A percentile compares a stretch with the other conserved stretches of the same genome.
phyloP scores from a whole-genome alignment of 805 yeast genomes.

The Cyberlindnera mississippiensis region DNA sequence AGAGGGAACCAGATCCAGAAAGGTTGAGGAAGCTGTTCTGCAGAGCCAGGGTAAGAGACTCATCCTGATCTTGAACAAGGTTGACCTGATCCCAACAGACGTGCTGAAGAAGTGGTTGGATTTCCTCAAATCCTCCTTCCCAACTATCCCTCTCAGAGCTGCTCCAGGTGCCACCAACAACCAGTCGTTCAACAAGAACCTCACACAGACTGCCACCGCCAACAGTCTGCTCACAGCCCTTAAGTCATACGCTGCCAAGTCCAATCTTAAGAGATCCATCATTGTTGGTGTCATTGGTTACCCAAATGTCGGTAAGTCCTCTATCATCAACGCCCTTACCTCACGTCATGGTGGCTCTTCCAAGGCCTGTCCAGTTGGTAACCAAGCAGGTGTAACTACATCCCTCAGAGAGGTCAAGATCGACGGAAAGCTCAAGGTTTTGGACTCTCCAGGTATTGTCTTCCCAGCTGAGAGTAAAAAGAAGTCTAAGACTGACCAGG shows the following conservation, averaged over 20 bases:
- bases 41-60: constrained; percentile 79
- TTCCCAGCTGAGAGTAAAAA: constrained; percentile 70
- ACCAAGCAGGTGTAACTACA: constrained; percentile 96
- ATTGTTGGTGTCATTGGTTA: constrained; percentile 95
- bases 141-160: constrained; percentile 86
- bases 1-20: constrained; percentile 86
- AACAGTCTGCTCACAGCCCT: constrained; percentile 70
- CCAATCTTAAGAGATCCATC: constrained; percentile 83
- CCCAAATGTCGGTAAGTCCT: constrained; percentile 96
- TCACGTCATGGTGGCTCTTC: constrained; percentile 71
- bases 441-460: constrained; percentile 97
- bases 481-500: constrained; percentile 56
- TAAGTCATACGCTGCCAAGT: constrained; percentile 78
- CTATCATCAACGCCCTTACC: constrained; percentile 85
- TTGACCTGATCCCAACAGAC: constrained; percentile 86
- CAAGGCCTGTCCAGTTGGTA: constrained; percentile 92
- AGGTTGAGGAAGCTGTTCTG: constrained; percentile 85
- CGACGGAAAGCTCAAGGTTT: constrained; percentile 80
- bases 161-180: constrained; percentile 70
- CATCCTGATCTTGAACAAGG: constrained; percentile 82
- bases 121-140: constrained; percentile 76
- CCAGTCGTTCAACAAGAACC: constrained; percentile 64
- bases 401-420: constrained; percentile 87
- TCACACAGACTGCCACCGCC: constrained; percentile 71
- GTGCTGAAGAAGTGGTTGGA: constrained; percentile 82